phyloP scores from a whole-genome alignment of 805 yeast species.

The Naumovozyma baii region DNA sequence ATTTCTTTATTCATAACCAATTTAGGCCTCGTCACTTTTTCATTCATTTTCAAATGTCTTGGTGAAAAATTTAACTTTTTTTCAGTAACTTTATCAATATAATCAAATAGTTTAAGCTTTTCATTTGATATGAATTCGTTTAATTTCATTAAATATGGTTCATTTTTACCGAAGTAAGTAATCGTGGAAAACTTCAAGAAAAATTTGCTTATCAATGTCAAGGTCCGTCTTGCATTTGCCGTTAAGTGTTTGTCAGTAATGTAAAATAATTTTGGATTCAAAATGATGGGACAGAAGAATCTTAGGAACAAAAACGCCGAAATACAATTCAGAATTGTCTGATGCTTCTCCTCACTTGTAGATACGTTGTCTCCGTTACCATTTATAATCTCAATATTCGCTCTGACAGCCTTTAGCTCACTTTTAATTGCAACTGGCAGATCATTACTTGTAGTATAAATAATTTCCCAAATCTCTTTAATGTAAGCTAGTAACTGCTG shows the following conservation, averaged over 20 bases:
- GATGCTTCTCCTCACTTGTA: conserved; percentile 20
- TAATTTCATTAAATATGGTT: conserved; percentile 65
- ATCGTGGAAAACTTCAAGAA: conserved; percentile 73
- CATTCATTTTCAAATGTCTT: conserved; percentile 46
- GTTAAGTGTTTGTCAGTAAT: conserved; percentile 62
- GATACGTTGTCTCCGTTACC: background rate
- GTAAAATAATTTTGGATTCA: conserved; percentile 80
- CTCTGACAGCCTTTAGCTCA: conserved; percentile 54
- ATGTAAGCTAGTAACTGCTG: conserved; percentile 41
- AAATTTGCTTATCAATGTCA: conserved; percentile 73
- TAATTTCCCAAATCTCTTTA: conserved; percentile 54
- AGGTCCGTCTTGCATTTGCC: conserved; percentile 62
- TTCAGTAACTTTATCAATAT: conserved; percentile 63
- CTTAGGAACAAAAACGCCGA: conserved; percentile 78
- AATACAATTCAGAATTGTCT: conserved; percentile 55
- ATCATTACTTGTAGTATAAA: conserved; percentile 60
- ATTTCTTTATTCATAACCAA: conserved; percentile 39
- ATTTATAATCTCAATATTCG: conserved; percentile 44
- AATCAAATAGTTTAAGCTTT: conserved; percentile 49
- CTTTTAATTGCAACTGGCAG: conserved; percentile 58
- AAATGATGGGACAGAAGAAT: conserved; percentile 81
- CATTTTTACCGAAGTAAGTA: conserved; percentile 67
- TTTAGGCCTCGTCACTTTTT: conserved; percentile 48
- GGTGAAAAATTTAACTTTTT: conserved; percentile 57
- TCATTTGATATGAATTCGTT: conserved; percentile 57